Conservation (phyloP, 208 protist species). For the Trypanosoma cruzi region DNA sequence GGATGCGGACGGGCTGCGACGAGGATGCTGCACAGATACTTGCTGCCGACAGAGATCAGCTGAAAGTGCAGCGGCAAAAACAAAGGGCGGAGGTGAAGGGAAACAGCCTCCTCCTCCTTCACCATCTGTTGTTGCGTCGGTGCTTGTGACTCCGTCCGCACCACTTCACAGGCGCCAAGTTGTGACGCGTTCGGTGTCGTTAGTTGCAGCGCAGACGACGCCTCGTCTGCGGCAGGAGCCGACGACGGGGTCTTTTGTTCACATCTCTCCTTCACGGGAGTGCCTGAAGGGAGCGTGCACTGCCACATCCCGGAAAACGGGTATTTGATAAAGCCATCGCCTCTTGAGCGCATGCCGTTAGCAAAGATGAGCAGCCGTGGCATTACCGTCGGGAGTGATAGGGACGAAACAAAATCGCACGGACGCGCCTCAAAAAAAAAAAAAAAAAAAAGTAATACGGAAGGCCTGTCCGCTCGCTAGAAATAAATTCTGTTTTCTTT, state of each 20-base stretch:
- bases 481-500: not conserved
- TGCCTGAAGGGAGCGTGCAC: conserved; percentile 15
- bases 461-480: too few relatives aligned
- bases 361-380: conserved; percentile 22
- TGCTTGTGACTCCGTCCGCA: not conserved
- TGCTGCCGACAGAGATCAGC: conserved; percentile 23
- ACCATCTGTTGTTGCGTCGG: not conserved
- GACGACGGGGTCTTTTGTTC: not conserved
- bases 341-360: conserved; percentile 18
- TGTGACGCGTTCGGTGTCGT: too few relatives aligned
- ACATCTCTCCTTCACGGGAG: not conserved
- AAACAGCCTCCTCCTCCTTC: not conserved
- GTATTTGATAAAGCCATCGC: conserved; percentile 28
- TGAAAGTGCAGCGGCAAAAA: conserved; percentile 11
- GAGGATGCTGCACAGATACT: conserved; percentile 24
- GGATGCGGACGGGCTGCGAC: not conserved
- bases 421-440: not conserved
- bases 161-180: not conserved
- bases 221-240: too few relatives aligned
- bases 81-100: not conserved
- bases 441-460: too few relatives aligned
- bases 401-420: conserved; percentile 1
- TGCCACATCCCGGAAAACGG: conserved; percentile 31
- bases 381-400: conserved; percentile 4
- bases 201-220: too few relatives aligned